phyloP scores from a whole-genome alignment of 2,329 filamentous ascomycete species.

The Thermothelomyces thermophilus region DNA sequence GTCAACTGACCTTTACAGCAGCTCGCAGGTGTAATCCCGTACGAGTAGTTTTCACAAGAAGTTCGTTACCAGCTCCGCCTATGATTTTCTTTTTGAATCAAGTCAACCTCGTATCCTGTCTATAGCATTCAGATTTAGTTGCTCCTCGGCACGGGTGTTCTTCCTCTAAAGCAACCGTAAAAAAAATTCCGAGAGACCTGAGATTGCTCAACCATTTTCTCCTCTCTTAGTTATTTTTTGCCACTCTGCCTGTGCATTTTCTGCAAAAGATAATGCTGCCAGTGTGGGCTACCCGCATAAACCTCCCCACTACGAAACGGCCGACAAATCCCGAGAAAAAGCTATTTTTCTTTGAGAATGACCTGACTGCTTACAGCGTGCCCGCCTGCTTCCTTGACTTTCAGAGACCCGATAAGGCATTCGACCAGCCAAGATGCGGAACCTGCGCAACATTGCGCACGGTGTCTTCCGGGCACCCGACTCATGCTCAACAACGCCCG shows the following conservation, averaged over 20 bases:
- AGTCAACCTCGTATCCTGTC: no score
- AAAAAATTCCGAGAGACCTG: no score
- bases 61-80: no score
- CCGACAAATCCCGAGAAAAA: conserved; percentile 18
- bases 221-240: conserved; percentile 5
- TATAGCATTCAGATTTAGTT: no score
- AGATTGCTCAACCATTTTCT: no score
- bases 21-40: no score
- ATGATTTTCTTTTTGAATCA: no score
- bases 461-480: conserved; percentile 50
- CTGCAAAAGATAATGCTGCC: background rate
- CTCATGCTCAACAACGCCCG: conserved; percentile 38
- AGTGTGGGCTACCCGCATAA: background rate
- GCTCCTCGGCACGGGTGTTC: no score
- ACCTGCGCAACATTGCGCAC: conserved; percentile 72
- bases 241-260: background rate
- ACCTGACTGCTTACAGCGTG: background rate
- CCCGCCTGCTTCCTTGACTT: conserved; percentile 7
- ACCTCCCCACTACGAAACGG: background rate
- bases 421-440: conserved; percentile 60
- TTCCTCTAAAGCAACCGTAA: no score
- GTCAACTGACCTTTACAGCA: no score
- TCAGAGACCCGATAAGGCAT: background rate
- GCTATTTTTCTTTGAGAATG: conserved; percentile 5
- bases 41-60: no score